Percentiles rank a stretch among this genome's conserved stretches.
These are phyloP conservation scores for Hortiboletus flavorubellus DNA, from an alignment of 768 basidiomycete genomes.

Conservation along the genomic window DNA sequence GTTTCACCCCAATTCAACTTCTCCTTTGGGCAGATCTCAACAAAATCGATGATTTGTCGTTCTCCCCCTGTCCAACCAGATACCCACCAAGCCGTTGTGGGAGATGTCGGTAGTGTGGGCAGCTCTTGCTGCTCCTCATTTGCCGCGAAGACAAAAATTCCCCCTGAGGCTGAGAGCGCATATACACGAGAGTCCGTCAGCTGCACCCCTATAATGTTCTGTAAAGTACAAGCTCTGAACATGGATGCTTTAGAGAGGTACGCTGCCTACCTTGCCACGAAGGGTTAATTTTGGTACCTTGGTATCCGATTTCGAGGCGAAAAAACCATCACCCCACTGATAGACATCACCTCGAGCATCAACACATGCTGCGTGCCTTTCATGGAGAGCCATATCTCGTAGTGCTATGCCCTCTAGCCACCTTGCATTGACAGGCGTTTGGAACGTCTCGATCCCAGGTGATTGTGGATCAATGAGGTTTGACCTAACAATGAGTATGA, in stretches of 20 bases:
- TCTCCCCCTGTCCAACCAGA: conserved; percentile 54
- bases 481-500: conserved; percentile 35
- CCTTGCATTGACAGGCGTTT: conserved; percentile 45
- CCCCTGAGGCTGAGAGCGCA: conserved; percentile 76
- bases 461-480: conserved; percentile 42
- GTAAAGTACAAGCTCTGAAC: neutral
- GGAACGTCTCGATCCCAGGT: conserved; percentile 40
- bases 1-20: conserved; percentile 62
- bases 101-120: conserved; percentile 37
- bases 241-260: neutral
- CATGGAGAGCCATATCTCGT: conserved; percentile 67
- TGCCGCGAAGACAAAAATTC: conserved; percentile 66
- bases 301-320: conserved; percentile 32
- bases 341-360: conserved; percentile 79
- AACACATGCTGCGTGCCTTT: conserved; percentile 67
- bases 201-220: conserved; percentile 71
- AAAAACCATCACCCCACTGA: conserved; percentile 77
- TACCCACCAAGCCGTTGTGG: conserved; percentile 58
- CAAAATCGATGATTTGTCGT: conserved; percentile 50
- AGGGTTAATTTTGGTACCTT: conserved; percentile 50
- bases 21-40: conserved; percentile 57
- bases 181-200: conserved; percentile 61
- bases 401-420: conserved; percentile 71
- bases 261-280: conserved; percentile 54
- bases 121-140: conserved; percentile 45